A percentile compares a stretch with the other conserved stretches of the same genome.
Conservation (phyloP, 345 rosid species). For the Fremontodendron californicum region DNA sequence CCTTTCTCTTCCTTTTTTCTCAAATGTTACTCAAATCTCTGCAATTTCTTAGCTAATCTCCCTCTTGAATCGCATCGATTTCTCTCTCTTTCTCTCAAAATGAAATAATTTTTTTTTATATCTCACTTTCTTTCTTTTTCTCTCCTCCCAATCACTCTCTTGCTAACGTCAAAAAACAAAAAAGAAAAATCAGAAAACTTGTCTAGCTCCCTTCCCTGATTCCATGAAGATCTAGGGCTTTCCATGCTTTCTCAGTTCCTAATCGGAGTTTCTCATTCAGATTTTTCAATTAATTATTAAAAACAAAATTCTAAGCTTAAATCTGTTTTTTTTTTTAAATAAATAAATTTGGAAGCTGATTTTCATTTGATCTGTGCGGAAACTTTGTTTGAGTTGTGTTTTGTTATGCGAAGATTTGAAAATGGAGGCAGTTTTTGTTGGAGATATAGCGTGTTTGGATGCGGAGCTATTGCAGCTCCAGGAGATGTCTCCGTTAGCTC, state of each 20-base stretch:
- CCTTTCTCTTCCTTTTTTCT: background rate
- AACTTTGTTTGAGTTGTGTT: slow-evolving; percentile 17
- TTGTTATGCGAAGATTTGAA: slow-evolving; percentile 27
- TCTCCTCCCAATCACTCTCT: slow-evolving; percentile 16
- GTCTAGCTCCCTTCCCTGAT: background rate
- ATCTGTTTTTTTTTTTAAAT: background rate
- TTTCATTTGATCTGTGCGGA: slow-evolving; percentile 9
- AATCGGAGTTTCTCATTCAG: slow-evolving; percentile 18
- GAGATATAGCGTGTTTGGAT: slow-evolving; percentile 64
- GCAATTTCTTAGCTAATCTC: slow-evolving; percentile 17
- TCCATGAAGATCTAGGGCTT: slow-evolving; percentile 45
- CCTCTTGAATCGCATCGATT: slow-evolving; percentile 32
- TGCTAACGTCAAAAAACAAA: background rate
- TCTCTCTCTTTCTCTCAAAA: slow-evolving; percentile 1
- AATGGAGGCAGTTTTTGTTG: slow-evolving; percentile 39
- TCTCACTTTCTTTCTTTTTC: slow-evolving; percentile 21
- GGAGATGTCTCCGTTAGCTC: slow-evolving; percentile 69
- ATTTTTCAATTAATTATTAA: background rate
- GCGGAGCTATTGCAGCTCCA: slow-evolving; percentile 80
- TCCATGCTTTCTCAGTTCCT: slow-evolving; percentile 14
- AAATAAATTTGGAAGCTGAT: background rate
- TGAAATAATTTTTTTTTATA: too few relatives aligned
- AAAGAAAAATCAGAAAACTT: background rate
- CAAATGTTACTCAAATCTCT: slow-evolving; percentile 17
- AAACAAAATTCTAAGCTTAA: background rate